A percentile compares a stretch with the other conserved stretches of the same genome.
Conservation (phyloP, 805 yeast species). For the Jamesozyma lodderae region DNA sequence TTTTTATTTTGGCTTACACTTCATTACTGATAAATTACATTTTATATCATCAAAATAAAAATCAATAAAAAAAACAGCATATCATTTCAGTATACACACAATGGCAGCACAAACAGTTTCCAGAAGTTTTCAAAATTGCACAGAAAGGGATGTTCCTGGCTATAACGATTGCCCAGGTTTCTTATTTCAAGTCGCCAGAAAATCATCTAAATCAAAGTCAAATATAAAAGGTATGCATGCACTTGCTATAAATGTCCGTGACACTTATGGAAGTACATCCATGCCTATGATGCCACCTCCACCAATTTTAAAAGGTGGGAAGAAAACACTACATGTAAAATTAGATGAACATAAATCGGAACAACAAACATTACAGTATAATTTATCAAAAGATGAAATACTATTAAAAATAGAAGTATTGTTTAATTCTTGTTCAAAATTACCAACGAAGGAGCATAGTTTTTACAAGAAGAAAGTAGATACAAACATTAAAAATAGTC, state of each 20-base stretch:
- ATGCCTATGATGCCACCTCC: conserved; percentile 19
- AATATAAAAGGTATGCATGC: not conserved
- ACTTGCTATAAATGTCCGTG: conserved; percentile 9
- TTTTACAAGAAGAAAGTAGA: conserved; percentile 38
- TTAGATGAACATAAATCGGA: too few species aligned
- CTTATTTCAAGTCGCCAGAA: conserved; percentile 20
- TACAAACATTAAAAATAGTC: conserved; percentile 18
- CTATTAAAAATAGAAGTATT: conserved; percentile 19
- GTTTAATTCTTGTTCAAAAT: conserved; percentile 20
- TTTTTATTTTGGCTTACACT: too few species aligned
- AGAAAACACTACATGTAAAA: not conserved
- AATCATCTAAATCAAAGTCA: not conserved
- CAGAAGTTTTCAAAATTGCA: conserved; percentile 33
- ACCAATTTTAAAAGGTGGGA: not conserved
- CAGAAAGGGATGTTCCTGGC: conserved; percentile 35
- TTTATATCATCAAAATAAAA: too few species aligned
- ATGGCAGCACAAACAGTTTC: conserved; percentile 1
- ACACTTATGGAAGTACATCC: conserved; percentile 16
- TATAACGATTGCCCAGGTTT: conserved; percentile 38
- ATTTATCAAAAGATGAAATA: conserved; percentile 12
- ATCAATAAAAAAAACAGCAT: not conserved
- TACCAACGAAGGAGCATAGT: conserved; percentile 36
- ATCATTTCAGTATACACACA: not conserved
- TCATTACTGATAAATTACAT: too few species aligned
- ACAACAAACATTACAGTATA: too few species aligned